Evolutionary conservation across 257 asterid genomes (phyloP).

Genomic region (Gentiana macrophylla): DNA sequence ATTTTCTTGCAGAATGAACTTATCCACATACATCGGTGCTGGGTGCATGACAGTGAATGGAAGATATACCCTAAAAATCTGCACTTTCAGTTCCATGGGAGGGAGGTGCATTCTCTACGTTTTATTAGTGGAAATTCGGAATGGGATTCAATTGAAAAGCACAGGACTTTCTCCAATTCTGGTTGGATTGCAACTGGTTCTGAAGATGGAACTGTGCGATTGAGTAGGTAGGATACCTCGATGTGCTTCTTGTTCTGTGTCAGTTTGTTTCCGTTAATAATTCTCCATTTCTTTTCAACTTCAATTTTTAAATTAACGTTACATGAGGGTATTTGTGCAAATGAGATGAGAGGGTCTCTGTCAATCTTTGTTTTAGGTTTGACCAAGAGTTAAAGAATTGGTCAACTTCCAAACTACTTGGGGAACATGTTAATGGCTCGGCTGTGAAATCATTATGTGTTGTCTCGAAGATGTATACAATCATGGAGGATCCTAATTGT

Average conservation of each 20-base stretch:
- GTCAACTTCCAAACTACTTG: conserved; percentile 72
- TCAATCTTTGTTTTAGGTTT: conserved; percentile 43
- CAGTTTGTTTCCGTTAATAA: background rate
- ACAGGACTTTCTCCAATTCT: conserved; percentile 21
- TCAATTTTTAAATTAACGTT: background rate
- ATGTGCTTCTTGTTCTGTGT: background rate
- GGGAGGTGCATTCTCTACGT: conserved; percentile 85
- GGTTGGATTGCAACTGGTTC: conserved; percentile 89
- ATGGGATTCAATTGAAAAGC: conserved; percentile 29
- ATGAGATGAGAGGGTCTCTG: background rate
- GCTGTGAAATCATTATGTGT: conserved; percentile 81
- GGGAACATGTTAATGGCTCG: conserved; percentile 97
- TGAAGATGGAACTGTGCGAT: conserved; percentile 96
- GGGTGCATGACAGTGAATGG: conserved; percentile 50
- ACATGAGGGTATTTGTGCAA: background rate
- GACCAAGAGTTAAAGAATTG: conserved; percentile 51
- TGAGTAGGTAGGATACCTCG: conserved; percentile 53
- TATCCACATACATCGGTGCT: conserved; percentile 54
- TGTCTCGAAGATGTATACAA: conserved; percentile 48
- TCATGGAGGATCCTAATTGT: conserved; percentile 26
- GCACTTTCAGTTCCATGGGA: conserved; percentile 93
- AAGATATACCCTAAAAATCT: conserved; percentile 66
- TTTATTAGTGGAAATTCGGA: conserved; percentile 36
- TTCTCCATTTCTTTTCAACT: background rate
- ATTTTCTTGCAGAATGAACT: conserved; percentile 56